Percentiles rank a stretch among this genome's conserved stretches.
Evolutionary conservation across 371 early-diverging fungal species (phyloP).

Genomic region (Mucor circinelloides): DNA sequence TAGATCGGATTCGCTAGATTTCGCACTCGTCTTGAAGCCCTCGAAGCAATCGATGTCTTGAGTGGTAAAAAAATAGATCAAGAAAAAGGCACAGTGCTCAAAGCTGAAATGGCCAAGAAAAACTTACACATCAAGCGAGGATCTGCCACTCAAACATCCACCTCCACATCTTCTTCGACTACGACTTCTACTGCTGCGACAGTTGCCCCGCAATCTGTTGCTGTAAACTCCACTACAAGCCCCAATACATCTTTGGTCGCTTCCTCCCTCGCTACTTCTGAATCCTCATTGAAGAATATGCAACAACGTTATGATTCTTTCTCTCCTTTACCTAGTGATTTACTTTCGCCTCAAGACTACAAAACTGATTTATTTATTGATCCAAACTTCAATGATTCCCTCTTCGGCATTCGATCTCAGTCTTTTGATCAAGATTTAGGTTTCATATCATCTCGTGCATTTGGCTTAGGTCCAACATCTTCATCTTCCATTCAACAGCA

Average conservation of each 20-base stretch:
- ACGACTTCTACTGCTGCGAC: slow-evolving; percentile 14
- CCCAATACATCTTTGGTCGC: not conserved
- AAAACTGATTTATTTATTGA: slow-evolving; percentile 47
- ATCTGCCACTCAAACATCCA: slow-evolving; percentile 19
- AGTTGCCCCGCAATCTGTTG: slow-evolving; percentile 17
- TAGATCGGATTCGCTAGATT: slow-evolving; percentile 95
- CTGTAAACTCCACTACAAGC: not conserved
- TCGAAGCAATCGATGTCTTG: slow-evolving; percentile 85
- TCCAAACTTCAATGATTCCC: slow-evolving; percentile 30
- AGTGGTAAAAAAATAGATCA: slow-evolving; percentile 87
- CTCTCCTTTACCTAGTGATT: slow-evolving; percentile 56
- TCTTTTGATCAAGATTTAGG: slow-evolving; percentile 40
- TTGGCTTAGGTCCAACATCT: slow-evolving; percentile 19
- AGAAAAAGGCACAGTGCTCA: slow-evolving; percentile 81
- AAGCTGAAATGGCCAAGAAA: slow-evolving; percentile 97
- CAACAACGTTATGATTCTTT: slow-evolving; percentile 28
- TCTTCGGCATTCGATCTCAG: slow-evolving; percentile 39
- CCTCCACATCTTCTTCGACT: slow-evolving; percentile 13
- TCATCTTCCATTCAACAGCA: slow-evolving; percentile 1
- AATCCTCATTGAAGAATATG: slow-evolving; percentile 6
- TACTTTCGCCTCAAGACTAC: slow-evolving; percentile 56
- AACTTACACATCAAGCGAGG: slow-evolving; percentile 79
- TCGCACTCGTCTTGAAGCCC: slow-evolving; percentile 80
- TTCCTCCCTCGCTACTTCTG: not conserved
- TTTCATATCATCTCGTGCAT: slow-evolving; percentile 28